Conservation (phyloP, 73 alveolate species). For the Breviolum minutum region DNA sequence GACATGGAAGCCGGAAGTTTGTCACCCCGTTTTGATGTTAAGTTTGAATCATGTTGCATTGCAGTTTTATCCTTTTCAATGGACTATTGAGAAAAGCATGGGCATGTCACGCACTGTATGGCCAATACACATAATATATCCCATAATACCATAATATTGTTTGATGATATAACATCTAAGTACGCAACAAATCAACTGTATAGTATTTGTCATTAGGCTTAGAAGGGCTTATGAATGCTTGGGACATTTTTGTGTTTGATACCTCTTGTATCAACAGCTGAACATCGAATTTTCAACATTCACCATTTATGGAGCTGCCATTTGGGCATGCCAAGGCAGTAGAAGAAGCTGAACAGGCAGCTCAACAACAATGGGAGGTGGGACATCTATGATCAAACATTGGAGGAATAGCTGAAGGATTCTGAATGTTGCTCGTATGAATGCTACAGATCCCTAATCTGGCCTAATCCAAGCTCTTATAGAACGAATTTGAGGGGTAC, state of each 20-base stretch:
- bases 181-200: background rate
- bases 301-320: background rate
- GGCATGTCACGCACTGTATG: background rate
- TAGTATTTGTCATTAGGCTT: too few species aligned
- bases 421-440: background rate
- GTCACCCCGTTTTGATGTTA: too few species aligned
- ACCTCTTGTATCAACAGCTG: background rate
- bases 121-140: background rate
- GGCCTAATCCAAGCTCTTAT: background rate
- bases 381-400: background rate
- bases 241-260: background rate
- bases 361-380: conserved; percentile 34
- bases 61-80: too few species aligned
- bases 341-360: conserved; percentile 33
- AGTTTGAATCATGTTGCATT: background rate
- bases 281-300: background rate
- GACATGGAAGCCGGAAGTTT: background rate
- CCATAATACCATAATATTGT: background rate
- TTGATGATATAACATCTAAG: too few species aligned
- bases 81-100: background rate
- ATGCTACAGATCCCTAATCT: background rate
- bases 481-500: background rate
- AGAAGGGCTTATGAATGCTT: background rate
- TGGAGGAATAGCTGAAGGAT: background rate
- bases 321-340: background rate